These are phyloP conservation scores for Amaranthus cruentus DNA, from an alignment of 148 eudicot genomes.

Conservation along the genomic window DNA sequence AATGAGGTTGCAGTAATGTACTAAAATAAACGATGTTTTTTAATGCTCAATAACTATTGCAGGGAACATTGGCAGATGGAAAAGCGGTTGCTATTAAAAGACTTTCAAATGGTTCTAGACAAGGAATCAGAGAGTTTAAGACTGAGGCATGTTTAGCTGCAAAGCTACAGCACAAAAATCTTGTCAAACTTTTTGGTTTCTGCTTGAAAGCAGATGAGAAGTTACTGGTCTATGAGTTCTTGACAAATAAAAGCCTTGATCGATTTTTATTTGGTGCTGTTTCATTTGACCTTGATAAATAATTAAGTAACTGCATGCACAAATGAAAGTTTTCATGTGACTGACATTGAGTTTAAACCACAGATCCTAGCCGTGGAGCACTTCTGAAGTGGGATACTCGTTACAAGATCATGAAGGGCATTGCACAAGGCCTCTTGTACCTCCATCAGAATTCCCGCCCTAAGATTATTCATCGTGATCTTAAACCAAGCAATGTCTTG, in stretches of 20 bases:
- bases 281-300: too few species aligned
- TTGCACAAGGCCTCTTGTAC: constrained; percentile 29
- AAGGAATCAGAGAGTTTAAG: constrained; percentile 20
- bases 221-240: constrained; percentile 20
- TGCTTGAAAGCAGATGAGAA: constrained; percentile 16
- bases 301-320: too few species aligned
- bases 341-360: neutral
- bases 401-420: constrained; percentile 29
- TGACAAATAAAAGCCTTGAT: constrained; percentile 19
- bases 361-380: constrained; percentile 12
- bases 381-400: constrained; percentile 28
- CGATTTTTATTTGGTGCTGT: constrained; percentile 11
- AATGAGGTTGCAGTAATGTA: too few species aligned
- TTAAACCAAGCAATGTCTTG: constrained; percentile 35
- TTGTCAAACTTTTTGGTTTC: constrained; percentile 20
- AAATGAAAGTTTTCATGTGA: too few species aligned
- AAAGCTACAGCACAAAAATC: constrained; percentile 26
- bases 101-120: constrained; percentile 14
- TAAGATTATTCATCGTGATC: constrained; percentile 30
- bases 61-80: constrained; percentile 23
- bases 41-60: too few species aligned
- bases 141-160: constrained; percentile 19
- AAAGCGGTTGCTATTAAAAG: constrained; percentile 20
- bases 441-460: constrained; percentile 32
- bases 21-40: too few species aligned